Base-by-base conservation (phyloP, 257 asterid genomes). In the Verbena officinalis region DNA sequence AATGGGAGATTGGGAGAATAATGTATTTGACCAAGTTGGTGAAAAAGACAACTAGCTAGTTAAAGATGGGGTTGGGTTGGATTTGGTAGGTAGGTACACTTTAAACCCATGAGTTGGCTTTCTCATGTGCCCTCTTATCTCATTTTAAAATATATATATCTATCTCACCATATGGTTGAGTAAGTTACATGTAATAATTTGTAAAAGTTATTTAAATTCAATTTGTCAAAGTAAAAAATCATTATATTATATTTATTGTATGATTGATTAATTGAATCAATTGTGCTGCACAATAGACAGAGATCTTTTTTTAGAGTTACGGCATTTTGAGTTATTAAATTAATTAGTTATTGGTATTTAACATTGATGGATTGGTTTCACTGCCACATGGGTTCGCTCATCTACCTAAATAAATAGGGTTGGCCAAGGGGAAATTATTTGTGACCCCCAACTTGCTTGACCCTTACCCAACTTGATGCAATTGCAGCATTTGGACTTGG, bases 31-130 rank as follows among this genome's bases (percentile, higher is more conserved):
- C 51, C 51, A 44, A 15, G 71, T 82, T 80, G 83, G 80, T 74
- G 76, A 68, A 70, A 67, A 64, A 67, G 77, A 68, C 71, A 68
- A 77, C 77, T 63, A 69, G 73, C 77, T 63, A 69, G 73, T 67
- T 72, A 67, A 52, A 52, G 62, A 64, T 49, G 79, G 66, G 76
- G 73, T 67, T 78, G 66, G 76, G 73, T 67, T 66, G 72, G 80
- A 77, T 84, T 81, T 72, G 85, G 81, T 75, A 61, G 85, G 87
- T 15, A 48, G 55, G 51, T 44, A 44, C 51, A 44, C 51, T 44
- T 44, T 44, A 4, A 42, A 44, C 51, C n/a, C 21, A 44, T 44
- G 51, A 15, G 51, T 44, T 44, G 51, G 51, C 51, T 16, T 16
- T n/a, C 3, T 15, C 2, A 5, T 44, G 51, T 44, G 51, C 21